Base-by-base conservation (phyloP, 2,329 filamentous ascomycete genomes). In the Exophiala alcalophila region DNA sequence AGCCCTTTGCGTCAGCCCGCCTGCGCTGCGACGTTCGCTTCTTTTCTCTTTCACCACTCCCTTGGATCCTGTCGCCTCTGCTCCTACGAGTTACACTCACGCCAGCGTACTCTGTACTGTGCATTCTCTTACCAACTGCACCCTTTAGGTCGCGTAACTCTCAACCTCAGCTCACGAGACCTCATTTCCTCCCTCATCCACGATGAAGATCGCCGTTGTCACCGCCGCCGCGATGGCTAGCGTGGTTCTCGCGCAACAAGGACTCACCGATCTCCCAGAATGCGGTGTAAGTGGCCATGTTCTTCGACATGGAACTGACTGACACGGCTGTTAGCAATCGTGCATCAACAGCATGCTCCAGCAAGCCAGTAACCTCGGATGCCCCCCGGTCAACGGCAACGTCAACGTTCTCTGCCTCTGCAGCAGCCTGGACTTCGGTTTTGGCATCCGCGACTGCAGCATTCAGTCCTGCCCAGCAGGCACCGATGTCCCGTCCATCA, bases 401-500 rank as follows among this genome's bases (percentile, higher is more conserved):
- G 49, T 41, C 30, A 65, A 72, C 48, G 30, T 61, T 29, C 38
- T 40, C 19, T 73, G 70, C 52, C 54, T 62, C 8, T 72, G 69
- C 61, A 58, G 52, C 24, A 64, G 57, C 39, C 21, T 50, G 15
- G 49, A 73, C 61, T 72, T 72, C 55, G 44, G 54, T 20, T 65
- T 59, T 47, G 70, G 70, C 44, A 61, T 73, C 33, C 67, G 63
- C 25, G 70, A 73, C 57, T 73, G 70, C 61, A 66, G 66, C 27
- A 31, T 52, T 11, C 47, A 71, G 55, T 65, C 68, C 23, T 73
- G 70, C 56, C 64, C 65, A 8, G 9, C 32, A 29, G 55, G 49
- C 10, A 63, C 66, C 16, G 58, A 69, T 44, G 47, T 63, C 8
- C 40, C 48, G 33, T 32, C 52, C 10, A 63, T 68, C 32, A 50